phyloP scores from a whole-genome alignment of 1,139 yeast genomes.

The Suhomyces maxii region DNA sequence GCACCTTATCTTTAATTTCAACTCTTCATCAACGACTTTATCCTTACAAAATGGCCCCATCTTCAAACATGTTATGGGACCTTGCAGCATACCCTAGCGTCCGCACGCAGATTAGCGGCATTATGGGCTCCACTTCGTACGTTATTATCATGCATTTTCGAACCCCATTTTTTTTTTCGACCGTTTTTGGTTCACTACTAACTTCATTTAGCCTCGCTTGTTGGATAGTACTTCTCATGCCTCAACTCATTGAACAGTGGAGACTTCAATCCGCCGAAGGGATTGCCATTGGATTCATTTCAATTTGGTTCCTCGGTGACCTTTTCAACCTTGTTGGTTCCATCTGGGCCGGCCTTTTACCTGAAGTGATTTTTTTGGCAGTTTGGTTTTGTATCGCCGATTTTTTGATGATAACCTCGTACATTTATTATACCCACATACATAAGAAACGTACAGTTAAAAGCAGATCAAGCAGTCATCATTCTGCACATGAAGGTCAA shows the following conservation, averaged over 20 bases:
- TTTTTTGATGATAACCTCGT: slow-evolving; percentile 59
- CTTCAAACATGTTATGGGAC: not conserved
- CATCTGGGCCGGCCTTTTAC: slow-evolving; percentile 67
- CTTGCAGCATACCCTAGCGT: not conserved
- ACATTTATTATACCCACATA: slow-evolving; percentile 52
- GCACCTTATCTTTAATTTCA: not conserved
- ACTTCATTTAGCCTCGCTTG: slow-evolving; percentile 52
- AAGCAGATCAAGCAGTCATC: slow-evolving; percentile 10
- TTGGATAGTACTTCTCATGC: slow-evolving; percentile 78
- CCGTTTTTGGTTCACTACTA: slow-evolving; percentile 13
- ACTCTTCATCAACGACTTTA: not conserved
- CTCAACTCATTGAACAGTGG: slow-evolving; percentile 85
- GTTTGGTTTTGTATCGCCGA: slow-evolving; percentile 77
- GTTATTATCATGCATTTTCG: slow-evolving; percentile 16
- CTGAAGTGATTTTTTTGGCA: slow-evolving; percentile 70
- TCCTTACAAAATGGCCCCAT: not conserved
- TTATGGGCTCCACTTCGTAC: slow-evolving; percentile 65
- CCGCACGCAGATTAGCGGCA: slow-evolving; percentile 48
- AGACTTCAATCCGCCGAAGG: slow-evolving; percentile 76
- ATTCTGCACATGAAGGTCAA: slow-evolving; percentile 6
- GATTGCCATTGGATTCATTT: slow-evolving; percentile 66
- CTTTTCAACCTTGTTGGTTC: slow-evolving; percentile 67
- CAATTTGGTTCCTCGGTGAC: slow-evolving; percentile 77
- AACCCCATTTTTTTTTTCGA: not conserved
- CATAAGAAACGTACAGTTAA: slow-evolving; percentile 35